phyloP scores from a whole-genome alignment of 202 grass and related monocot species.

The Setaria italica region DNA sequence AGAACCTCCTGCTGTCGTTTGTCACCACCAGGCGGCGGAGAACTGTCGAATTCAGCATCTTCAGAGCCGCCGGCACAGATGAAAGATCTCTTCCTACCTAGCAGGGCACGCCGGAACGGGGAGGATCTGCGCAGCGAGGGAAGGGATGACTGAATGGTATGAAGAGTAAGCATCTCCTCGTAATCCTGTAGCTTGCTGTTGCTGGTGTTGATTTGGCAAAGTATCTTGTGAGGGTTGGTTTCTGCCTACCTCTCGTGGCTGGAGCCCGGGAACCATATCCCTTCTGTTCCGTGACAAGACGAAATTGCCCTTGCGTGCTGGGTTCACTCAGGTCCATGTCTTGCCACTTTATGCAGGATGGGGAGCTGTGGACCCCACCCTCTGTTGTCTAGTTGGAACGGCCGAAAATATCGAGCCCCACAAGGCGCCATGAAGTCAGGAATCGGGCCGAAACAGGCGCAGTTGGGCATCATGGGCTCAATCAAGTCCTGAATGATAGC shows the following conservation, averaged over 20 bases:
- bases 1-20: conserved; percentile 73
- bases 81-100: conserved; percentile 47
- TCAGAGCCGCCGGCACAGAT: conserved; percentile 49
- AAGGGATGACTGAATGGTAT: conserved; percentile 58
- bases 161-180: conserved; percentile 71
- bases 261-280: conserved; percentile 52
- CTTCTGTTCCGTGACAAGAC: conserved; percentile 35
- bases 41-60: conserved; percentile 47
- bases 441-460: conserved; percentile 12
- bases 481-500: neutral
- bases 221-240: conserved; percentile 40
- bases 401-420: neutral
- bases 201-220: conserved; percentile 46
- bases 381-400: neutral
- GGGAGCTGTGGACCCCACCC: neutral
- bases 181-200: conserved; percentile 23
- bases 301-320: conserved; percentile 60
- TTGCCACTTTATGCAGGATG: conserved; percentile 40
- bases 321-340: conserved; percentile 36
- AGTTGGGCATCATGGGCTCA: conserved; percentile 6
- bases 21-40: conserved; percentile 57
- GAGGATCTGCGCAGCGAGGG: conserved; percentile 53
- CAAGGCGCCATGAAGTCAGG: neutral
- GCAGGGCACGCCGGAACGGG: conserved; percentile 20
- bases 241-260: conserved; percentile 46